These are phyloP conservation scores for Trypanosoma melophagium DNA, from an alignment of 208 protist species.

Conservation along the genomic window DNA sequence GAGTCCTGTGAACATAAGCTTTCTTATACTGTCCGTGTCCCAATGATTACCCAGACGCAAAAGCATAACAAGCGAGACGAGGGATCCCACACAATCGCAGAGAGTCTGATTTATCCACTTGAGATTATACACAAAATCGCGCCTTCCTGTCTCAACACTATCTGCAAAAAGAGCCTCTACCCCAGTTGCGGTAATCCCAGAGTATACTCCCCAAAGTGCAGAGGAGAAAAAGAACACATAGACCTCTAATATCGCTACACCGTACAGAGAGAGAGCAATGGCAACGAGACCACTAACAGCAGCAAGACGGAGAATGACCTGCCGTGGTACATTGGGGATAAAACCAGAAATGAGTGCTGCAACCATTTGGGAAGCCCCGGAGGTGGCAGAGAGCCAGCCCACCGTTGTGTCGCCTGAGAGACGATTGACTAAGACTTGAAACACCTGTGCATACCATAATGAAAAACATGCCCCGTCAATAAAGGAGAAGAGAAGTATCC, in stretches of 20 bases:
- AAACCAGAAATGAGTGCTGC: constrained; percentile 33
- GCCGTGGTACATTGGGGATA: constrained; percentile 21
- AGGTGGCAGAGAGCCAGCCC: constrained; percentile 31
- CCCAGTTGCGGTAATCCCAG: constrained; percentile 38
- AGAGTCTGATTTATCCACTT: constrained; percentile 74
- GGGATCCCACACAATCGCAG: constrained; percentile 54
- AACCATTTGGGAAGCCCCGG: constrained; percentile 43
- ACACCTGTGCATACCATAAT: constrained; percentile 46
- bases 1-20: constrained; percentile 35
- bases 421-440: constrained; percentile 41
- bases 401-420: constrained; percentile 34
- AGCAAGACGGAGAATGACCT: constrained; percentile 31
- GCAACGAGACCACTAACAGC: constrained; percentile 27
- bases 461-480: constrained; percentile 49
- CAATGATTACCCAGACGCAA: constrained; percentile 41
- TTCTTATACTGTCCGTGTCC: constrained; percentile 26
- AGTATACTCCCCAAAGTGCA: constrained; percentile 50
- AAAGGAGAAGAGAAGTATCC: constrained; percentile 44
- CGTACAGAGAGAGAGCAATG: constrained; percentile 13
- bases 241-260: constrained; percentile 7
- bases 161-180: constrained; percentile 69
- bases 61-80: constrained; percentile 38
- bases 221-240: constrained; percentile 30
- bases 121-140: constrained; percentile 53
- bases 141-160: constrained; percentile 39